Conservation (phyloP, 192 early-diverging fungal genomes). For the Coemansia sp. region DNA sequence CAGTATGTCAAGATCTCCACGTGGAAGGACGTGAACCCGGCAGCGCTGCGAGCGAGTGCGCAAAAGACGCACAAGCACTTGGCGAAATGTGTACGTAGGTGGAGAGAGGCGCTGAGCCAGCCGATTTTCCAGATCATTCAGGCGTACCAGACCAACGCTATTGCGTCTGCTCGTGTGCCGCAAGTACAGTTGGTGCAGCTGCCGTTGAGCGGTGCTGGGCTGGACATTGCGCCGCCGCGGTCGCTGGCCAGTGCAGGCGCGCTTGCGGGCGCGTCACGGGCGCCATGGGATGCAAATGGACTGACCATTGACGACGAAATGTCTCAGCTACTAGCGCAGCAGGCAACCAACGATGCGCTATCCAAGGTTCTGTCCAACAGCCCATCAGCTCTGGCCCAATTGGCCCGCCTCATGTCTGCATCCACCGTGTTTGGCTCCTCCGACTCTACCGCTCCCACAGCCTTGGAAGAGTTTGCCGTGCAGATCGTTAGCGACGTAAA, state of each 20-base stretch:
- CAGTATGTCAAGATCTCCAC: conserved; percentile 94
- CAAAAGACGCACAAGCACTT: conserved; percentile 89
- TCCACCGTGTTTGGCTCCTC: conserved; percentile 12
- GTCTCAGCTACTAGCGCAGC: conserved; percentile 7
- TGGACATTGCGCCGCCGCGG: conserved; percentile 9
- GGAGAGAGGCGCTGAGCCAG: conserved; percentile 72
- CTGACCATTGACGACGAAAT: conserved; percentile 5
- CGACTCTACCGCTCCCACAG: neutral
- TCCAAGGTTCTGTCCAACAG: conserved; percentile 30
- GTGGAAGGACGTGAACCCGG: conserved; percentile 97
- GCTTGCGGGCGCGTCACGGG: neutral
- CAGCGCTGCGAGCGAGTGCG: conserved; percentile 86
- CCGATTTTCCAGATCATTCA: conserved; percentile 63
- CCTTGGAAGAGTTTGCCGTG: conserved; percentile 30
- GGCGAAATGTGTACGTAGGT: conserved; percentile 86
- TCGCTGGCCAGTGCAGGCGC: neutral
- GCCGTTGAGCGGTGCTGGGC: conserved; percentile 27
- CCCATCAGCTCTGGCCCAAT: conserved; percentile 19
- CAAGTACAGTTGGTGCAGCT: conserved; percentile 14
- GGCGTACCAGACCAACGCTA: conserved; percentile 18
- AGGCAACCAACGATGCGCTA: conserved; percentile 3
- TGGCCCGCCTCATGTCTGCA: conserved; percentile 15
- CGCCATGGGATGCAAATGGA: conserved; percentile 1
- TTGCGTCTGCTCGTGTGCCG: conserved; percentile 26
- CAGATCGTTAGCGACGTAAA: conserved; percentile 38